These are phyloP conservation scores for Alternaria triticimaculans DNA, from an alignment of 2,329 filamentous ascomycete genomes.

Conservation along the genomic window DNA sequence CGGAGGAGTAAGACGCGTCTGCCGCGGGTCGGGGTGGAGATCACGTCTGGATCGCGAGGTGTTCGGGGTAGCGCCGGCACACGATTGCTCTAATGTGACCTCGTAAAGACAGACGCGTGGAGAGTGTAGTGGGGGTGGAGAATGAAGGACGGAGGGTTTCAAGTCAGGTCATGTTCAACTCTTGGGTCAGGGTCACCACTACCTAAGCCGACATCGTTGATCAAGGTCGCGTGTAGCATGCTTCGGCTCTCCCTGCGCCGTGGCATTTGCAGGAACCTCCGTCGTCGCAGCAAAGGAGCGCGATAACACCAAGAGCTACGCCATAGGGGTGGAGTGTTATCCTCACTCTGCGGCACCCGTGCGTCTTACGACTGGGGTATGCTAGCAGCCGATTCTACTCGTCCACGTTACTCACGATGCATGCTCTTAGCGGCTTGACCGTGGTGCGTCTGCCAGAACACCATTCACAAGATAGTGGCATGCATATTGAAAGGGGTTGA, in stretches of 20 bases:
- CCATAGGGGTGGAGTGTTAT: constrained; percentile 37
- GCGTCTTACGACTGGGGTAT: constrained; percentile 28
- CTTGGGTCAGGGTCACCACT: constrained; percentile 18
- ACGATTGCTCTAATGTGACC: constrained; percentile 29
- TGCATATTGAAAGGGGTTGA: constrained; percentile 12
- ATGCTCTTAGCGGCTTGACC: constrained; percentile 31
- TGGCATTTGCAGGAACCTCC: constrained; percentile 25
- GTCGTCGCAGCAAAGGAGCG: constrained; percentile 31
- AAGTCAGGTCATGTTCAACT: constrained; percentile 27
- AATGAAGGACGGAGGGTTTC: constrained; percentile 31
- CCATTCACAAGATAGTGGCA: constrained; percentile 17
- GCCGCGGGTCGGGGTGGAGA: constrained; percentile 23
- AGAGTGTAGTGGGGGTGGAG: constrained; percentile 36
- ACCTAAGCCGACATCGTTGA: constrained; percentile 21
- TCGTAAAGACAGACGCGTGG: constrained; percentile 29
- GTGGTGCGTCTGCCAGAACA: constrained; percentile 13
- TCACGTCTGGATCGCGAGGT: constrained; percentile 12
- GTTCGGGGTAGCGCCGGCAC: constrained; percentile 27
- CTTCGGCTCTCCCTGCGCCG: constrained; percentile 18
- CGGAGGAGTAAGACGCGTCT: constrained; percentile 22
- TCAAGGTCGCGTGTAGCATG: constrained; percentile 25
- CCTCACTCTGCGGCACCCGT: constrained; percentile 39
- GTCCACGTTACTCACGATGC: constrained; percentile 42
- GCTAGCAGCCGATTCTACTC: constrained; percentile 32
- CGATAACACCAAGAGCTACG: constrained; percentile 36